Base-by-base conservation (phyloP, 345 rosid species). In the Chamaenerion angustifolium region DNA sequence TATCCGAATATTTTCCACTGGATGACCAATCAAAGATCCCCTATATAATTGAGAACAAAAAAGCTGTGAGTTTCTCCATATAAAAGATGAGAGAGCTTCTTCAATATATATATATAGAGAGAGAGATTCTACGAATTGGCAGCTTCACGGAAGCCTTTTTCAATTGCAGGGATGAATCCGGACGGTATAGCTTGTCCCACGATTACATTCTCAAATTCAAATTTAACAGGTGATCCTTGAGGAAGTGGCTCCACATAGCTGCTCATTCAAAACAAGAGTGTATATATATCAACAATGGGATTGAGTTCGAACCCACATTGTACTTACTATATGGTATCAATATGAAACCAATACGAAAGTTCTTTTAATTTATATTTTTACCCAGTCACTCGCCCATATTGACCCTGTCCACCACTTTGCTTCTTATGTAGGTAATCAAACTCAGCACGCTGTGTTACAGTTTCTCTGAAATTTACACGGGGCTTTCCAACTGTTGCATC, bases 381-480 rank as follows among this genome's bases (percentile, higher is more conserved):
- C 97, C 99, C 99, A 6, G 54, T 59, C 31, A 88, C 95, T 23
- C 95, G 72, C 58, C 99, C 99, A 55, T 85, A 93, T 71, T 93
- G 99, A 71, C 99, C 99, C 54, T 87, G 92, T 56, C 99, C 97
- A 55, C 99, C 99, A 73, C 72, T 76, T 69, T 93, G 99, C 71
- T 93, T 85, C 82, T 93, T 93, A 67, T 88, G 99, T 58, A 93
- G 63, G 74, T 93, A 93, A 76, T 93, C 99, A 64, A 85, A 93
- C 56, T 81, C 82, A 47, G 94, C 88, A 48, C 88, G 88, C 51
- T 74, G 73, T 27, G 99, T 88, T 45, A 93, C 69, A 55, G 97
- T 88, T 69, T 93, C 99, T 58, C 97, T 81, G 58, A 93, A 93
- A 55, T 93, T 93, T 50, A 93, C 99, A 54, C 92, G 95, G 60